Evolutionary conservation across 345 rosid genomes (phyloP).

Genomic region (Anacardium occidentale): DNA sequence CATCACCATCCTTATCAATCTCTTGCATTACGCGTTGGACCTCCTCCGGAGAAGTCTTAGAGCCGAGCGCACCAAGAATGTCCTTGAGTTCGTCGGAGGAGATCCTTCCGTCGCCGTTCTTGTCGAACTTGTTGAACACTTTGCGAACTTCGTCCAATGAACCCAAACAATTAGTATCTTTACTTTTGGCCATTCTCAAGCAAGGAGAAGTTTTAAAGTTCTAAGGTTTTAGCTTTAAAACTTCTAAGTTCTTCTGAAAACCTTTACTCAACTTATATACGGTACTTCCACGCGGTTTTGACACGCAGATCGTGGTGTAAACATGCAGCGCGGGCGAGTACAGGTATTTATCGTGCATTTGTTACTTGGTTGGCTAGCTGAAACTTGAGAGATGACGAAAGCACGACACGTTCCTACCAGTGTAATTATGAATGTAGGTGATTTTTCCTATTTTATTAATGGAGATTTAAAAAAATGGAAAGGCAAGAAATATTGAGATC

Average conservation of each 20-base stretch:
- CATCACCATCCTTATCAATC: constrained; percentile 88
- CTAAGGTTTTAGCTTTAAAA: no score
- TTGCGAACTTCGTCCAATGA: constrained; percentile 47
- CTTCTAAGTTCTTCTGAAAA: not conserved
- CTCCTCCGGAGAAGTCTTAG: constrained; percentile 49
- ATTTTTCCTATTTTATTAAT: not conserved
- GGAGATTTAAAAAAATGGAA: not conserved
- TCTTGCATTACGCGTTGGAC: constrained; percentile 59
- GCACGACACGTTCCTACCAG: not conserved
- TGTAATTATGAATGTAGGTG: not conserved
- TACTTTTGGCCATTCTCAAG: not conserved
- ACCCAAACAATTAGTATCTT: constrained; percentile 25
- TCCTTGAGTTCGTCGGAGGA: constrained; percentile 65
- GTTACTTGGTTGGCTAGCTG: not conserved
- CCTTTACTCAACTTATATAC: no score
- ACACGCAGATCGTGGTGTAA: no score
- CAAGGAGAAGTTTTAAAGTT: no score
- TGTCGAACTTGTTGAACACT: constrained; percentile 76
- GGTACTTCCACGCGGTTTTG: no score
- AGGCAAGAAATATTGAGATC: not conserved
- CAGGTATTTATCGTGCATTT: not conserved
- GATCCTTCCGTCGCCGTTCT: constrained; percentile 91
- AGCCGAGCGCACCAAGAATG: constrained; percentile 53
- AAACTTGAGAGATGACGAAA: no score
- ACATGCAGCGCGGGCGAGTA: not conserved